Evolutionary conservation across 192 early-diverging fungal species (phyloP).

Genomic region (Hyaloraphidium curvatum): DNA sequence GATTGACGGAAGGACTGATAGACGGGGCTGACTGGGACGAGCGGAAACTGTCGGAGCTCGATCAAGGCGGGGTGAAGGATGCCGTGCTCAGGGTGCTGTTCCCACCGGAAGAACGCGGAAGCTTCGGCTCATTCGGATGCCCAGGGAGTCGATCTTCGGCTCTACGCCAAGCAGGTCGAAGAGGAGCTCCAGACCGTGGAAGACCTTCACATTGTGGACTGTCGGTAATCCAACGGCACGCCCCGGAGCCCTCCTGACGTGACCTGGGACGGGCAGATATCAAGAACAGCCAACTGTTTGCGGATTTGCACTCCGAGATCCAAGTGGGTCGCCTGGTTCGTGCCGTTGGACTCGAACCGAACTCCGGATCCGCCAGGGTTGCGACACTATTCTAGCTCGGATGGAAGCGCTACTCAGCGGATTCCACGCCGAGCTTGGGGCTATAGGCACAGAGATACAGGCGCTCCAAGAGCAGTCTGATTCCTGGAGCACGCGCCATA

Average conservation of each 20-base stretch:
- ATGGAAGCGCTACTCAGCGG: slow-evolving; percentile 73
- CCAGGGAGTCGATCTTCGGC: slow-evolving; percentile 65
- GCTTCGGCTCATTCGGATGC: no score
- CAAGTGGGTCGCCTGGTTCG: neutral
- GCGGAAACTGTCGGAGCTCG: no score
- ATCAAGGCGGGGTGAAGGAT: no score
- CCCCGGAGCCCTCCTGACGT: slow-evolving; percentile 20
- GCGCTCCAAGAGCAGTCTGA: slow-evolving; percentile 64
- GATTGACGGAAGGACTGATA: no score
- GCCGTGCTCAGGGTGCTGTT: no score
- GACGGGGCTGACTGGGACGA: no score
- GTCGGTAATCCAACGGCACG: slow-evolving; percentile 16
- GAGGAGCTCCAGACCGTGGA: slow-evolving; percentile 49
- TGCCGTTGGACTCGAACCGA: neutral
- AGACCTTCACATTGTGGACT: slow-evolving; percentile 33
- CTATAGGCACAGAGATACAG: slow-evolving; percentile 73
- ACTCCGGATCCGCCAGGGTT: no score
- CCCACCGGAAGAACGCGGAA: no score
- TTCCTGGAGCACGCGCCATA: slow-evolving; percentile 57
- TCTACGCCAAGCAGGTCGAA: slow-evolving; percentile 62
- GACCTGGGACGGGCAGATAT: slow-evolving; percentile 22
- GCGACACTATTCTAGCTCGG: slow-evolving; percentile 54
- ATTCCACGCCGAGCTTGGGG: slow-evolving; percentile 74
- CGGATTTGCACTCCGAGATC: neutral
- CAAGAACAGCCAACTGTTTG: neutral